These are phyloP conservation scores for Fusarium sp. DNA, from an alignment of 2,329 filamentous ascomycete genomes.

Conservation along the genomic window DNA sequence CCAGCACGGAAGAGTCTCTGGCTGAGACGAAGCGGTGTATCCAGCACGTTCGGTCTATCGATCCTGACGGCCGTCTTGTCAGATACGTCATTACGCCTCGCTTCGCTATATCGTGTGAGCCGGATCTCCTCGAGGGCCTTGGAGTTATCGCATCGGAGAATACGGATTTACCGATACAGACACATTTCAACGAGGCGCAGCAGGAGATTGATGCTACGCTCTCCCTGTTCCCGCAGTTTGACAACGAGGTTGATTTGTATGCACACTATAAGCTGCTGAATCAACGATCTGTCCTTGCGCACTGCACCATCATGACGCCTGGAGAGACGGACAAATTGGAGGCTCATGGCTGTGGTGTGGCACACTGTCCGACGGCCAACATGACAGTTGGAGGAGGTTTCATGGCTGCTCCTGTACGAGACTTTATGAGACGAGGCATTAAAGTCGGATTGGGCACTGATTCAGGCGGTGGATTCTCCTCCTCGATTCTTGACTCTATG, in stretches of 20 bases:
- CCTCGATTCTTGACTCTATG: slow-evolving; percentile 69
- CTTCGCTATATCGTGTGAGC: slow-evolving; percentile 71
- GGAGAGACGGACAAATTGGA: slow-evolving; percentile 64
- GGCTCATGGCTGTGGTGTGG: slow-evolving; percentile 66
- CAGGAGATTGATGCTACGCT: slow-evolving; percentile 69
- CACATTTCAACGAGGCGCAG: slow-evolving; percentile 74
- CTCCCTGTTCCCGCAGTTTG: slow-evolving; percentile 66
- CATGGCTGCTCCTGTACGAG: slow-evolving; percentile 70
- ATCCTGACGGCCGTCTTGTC: slow-evolving; percentile 58
- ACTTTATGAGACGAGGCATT: slow-evolving; percentile 67
- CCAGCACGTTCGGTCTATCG: slow-evolving; percentile 57
- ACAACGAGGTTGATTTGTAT: slow-evolving; percentile 71
- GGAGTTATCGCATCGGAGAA: slow-evolving; percentile 64
- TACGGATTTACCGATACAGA: slow-evolving; percentile 68
- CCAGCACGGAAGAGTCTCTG: slow-evolving; percentile 59
- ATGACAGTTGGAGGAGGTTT: slow-evolving; percentile 72
- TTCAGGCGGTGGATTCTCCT: slow-evolving; percentile 71
- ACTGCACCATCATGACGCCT: slow-evolving; percentile 72
- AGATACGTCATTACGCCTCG: slow-evolving; percentile 67
- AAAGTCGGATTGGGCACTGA: slow-evolving; percentile 77
- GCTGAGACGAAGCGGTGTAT: slow-evolving; percentile 63
- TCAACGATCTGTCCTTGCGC: slow-evolving; percentile 70
- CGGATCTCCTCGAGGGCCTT: slow-evolving; percentile 65
- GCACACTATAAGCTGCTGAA: slow-evolving; percentile 65
- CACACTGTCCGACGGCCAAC: slow-evolving; percentile 74